A percentile compares a stretch with the other conserved stretches of the same genome.
phyloP scores from a whole-genome alignment of 345 rosid species.

The Syzygium grande region DNA sequence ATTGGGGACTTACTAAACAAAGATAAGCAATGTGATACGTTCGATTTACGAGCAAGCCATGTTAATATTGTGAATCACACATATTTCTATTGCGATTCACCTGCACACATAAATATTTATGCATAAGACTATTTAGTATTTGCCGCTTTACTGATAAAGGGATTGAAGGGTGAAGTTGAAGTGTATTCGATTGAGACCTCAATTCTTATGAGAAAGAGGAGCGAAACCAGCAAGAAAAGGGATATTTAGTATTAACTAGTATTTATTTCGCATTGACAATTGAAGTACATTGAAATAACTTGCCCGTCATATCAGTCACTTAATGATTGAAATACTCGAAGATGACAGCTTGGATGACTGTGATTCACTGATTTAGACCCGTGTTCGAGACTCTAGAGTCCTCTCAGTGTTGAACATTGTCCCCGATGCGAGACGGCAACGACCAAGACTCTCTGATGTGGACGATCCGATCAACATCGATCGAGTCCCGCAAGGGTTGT shows the following conservation, averaged over 20 bases:
- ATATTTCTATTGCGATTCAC: background rate
- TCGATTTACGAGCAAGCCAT: background rate
- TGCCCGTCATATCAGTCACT: too few species aligned
- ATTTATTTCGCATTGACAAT: background rate
- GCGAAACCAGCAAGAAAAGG: too few species aligned
- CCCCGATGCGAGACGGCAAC: background rate
- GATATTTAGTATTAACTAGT: background rate
- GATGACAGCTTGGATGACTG: background rate
- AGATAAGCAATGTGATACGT: background rate
- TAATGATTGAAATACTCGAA: background rate
- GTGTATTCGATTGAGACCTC: too few species aligned
- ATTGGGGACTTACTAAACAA: background rate
- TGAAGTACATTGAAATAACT: background rate
- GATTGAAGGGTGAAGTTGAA: too few species aligned
- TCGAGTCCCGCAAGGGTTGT: background rate
- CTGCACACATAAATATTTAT: background rate
- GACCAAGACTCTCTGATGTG: background rate
- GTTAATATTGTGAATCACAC: background rate
- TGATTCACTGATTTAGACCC: background rate
- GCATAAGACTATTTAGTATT: background rate
- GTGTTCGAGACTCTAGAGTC: background rate
- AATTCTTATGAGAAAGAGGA: too few species aligned
- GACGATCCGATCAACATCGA: background rate
- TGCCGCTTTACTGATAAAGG: background rate
- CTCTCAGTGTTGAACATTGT: background rate